Base-by-base conservation (phyloP, 2,329 filamentous ascomycete species). In the Trichoderma oligosporum region DNA sequence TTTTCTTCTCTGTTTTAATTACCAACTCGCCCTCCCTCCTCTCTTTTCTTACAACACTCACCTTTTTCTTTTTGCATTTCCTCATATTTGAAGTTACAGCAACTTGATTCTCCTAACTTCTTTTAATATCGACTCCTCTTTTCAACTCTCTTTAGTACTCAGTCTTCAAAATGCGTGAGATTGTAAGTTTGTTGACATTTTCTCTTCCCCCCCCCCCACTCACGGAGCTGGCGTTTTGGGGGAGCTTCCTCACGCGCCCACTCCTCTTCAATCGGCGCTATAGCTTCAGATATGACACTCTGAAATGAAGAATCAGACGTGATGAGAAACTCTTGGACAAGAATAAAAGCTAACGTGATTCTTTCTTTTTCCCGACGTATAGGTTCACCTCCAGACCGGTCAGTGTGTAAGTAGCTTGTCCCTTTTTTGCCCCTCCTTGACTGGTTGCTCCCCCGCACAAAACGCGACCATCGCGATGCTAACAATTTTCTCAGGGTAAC, bases 341-440 rank as follows among this genome's bases (percentile, higher is more conserved):
- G 24, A 29, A 39, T n/a, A 45, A 11, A 8, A 20, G 39, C 57
- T 59, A 20, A 59, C 57, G 6, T 42, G 11, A 33, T 16, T 29
- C 36, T 45, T 14, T 44, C 31, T 27, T 25, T 39, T 51, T 45
- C 51, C 41, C 29, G 20, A 72, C 72, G 76, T 75, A 71, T 74
- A 97, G 93, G 92, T 97, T 79, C 94, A 97, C 81, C 91, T 99
- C 71, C 94, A 97, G 83, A 97, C 94, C 83, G 94, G 94, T 79
- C 94, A 97, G 87, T 97, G 93, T 83, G 92, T 97, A 78, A 77
- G 79, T 55, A 29, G n/a, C 79, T 52, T 56, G 29, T 16, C 61
- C 39, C 45, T 57, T 56, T 56, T 42, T 31, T 24, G 60, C 16
- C 29, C 58, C 52, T 38, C 46, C 46, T 57, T 57, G 53, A 41